Base-by-base conservation (phyloP, 345 rosid genomes). In the Pugionium dolabratum region DNA sequence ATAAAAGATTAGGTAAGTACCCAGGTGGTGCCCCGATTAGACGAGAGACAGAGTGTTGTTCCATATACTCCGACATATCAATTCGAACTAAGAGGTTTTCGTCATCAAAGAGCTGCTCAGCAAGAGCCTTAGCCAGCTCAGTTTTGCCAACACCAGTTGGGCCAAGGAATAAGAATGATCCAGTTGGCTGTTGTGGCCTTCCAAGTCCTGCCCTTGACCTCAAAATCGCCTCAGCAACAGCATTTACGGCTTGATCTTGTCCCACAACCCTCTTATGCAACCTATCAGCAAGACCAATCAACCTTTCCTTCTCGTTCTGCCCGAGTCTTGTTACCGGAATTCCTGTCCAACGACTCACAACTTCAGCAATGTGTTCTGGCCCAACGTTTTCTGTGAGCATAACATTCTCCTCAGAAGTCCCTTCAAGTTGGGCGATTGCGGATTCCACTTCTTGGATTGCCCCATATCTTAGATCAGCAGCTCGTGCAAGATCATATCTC, bases 111-210 rank as follows among this genome's bases (percentile, higher is more conserved):
- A 92, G 90, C 66, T 92, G 97, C 75, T 92, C 95, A 0, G 96
- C 96, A 1, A 92, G 83, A n/a, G 96, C 98, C 80, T 89, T 89
- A 0, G 98, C 90, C 0, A 87, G 93, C 76, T 92, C 96, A 0
- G 96, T 92, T 66, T 89, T 92, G 11, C 98, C 96, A 54, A 92
- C 96, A 75, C 98, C 96, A n/a, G 96, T 87, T 10, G 96, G 98
- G 2, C 96, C 98, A 77, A 87, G 74, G 85, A 92, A 87, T 4
- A 89, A 68, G 78, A 89, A 87, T n/a, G 89, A 84, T 1, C 98
- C 97, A 66, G 97, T 93, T 26, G 97, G 98, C 30, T 93, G 98
- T 4, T 93, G 91, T 1, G 91, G 98, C 76, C 96, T 84, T n/a
- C 98, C 97, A 51, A 89, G 59, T 0, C 98, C 95, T 1, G 98